Evolutionary conservation across 2,329 filamentous ascomycete genomes (phyloP).

Genomic region (Proliferodiscus dingleyae): DNA sequence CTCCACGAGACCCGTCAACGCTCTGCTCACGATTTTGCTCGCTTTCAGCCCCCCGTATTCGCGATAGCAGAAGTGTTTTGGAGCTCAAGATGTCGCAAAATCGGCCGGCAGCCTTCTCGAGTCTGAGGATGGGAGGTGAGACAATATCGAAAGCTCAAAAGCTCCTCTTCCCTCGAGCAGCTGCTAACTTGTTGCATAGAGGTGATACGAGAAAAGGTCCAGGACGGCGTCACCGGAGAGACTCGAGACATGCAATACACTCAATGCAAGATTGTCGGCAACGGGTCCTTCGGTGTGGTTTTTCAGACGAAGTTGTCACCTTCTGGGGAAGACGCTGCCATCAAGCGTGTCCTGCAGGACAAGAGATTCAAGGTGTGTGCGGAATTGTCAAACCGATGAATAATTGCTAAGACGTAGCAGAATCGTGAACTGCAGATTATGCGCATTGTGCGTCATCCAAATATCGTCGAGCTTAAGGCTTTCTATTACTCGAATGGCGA

Average conservation of each 20-base stretch:
- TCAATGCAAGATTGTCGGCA: conserved; percentile 98
- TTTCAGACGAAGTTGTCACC: conserved; percentile 98
- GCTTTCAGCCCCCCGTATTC: conserved; percentile 38
- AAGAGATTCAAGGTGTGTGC: conserved; percentile 92
- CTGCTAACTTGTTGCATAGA: conserved; percentile 50
- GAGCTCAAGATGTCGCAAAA: conserved; percentile 72
- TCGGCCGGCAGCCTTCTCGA: conserved; percentile 82
- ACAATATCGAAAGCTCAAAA: conserved; percentile 7
- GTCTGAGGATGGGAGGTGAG: conserved; percentile 94
- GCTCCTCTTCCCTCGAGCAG: conserved; percentile 8
- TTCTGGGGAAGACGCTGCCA: conserved; percentile 96
- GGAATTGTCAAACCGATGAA: not conserved
- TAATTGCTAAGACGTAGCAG: conserved; percentile 46
- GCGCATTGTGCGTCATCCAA: conserved; percentile 97
- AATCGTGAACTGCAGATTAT: conserved; percentile 99
- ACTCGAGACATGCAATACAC: conserved; percentile 97
- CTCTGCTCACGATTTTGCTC: conserved; percentile 41
- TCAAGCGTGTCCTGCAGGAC: conserved; percentile 97
- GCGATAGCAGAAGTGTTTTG: conserved; percentile 34
- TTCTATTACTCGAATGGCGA: conserved; percentile 99
- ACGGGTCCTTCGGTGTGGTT: conserved; percentile 96
- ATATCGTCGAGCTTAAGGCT: conserved; percentile 97
- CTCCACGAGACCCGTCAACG: conserved; percentile 37
- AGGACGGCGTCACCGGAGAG: conserved; percentile 95
- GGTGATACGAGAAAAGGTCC: conserved; percentile 97